Base-by-base conservation (phyloP, 2,329 filamentous ascomycete species). In the Ceratocystis cubensis region DNA sequence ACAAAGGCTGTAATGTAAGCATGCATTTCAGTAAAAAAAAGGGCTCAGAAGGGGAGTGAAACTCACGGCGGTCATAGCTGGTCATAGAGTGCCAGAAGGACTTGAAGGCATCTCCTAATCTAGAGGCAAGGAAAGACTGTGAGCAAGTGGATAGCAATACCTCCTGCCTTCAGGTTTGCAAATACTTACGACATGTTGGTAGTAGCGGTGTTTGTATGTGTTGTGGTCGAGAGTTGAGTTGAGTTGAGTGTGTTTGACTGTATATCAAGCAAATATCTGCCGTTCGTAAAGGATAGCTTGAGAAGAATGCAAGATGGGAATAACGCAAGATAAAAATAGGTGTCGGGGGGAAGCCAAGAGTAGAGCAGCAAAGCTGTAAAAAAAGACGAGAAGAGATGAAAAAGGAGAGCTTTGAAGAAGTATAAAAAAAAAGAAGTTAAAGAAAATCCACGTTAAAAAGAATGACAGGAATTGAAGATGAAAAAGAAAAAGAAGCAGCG, bases 51-150 rank as follows among this genome's bases (percentile, higher is more conserved):
- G 61, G 25, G 28, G n/a, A 46, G 7, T 45, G 57, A 5, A 28
- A 78, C 84, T 74, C 78, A 87, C 84, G 84, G 77, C 84, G 78
- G 75, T 87, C 84, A 78, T 87, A 80, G 72, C 84, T 87, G 76
- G 84, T 87, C 83, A 87, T 94, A 71, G 88, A 85, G 81, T 97
- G 94, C 94, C 94, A 99, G 79, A 99, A 93, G 69, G 88, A 89
- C 77, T 88, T 88, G 77, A 94, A 88, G 77, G 88, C 85, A 72
- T 82, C 82, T 72, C 84, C 82, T 73, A 93, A 76, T 73, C 87
- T 87, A 71, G 41, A 61, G 45, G 17, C 15, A 15, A 10, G 64
- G 44, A 57, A 59, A 20, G 25, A 48, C 6, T 61, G 44, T 65
- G 59, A 45, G 45, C 57, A 63, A 59, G 44, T 17, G 22, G 2